Evolutionary conservation across 2,329 filamentous ascomycete genomes (phyloP), one percentile per base, ranked within the genome.

Genomic region (Bipolaris bicolor): DNA sequence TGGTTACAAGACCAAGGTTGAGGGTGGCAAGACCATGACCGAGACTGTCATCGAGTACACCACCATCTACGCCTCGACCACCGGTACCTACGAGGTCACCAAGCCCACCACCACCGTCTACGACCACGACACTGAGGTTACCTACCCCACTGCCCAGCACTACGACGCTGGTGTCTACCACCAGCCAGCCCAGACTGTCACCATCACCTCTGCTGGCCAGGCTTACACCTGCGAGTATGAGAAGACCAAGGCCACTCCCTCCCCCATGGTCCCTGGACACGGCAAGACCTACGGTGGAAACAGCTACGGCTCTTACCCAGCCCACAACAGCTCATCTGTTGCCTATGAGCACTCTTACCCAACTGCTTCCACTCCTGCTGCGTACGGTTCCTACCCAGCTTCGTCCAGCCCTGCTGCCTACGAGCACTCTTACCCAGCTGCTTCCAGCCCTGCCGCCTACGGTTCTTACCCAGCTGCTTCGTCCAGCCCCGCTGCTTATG

Each of bases 81-180:
- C 72, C 29, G 71, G 70, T 29, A 61, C 63, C 44, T 70, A 74
- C 64, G 66, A 66, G 41, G 66, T 78, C 55, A 51, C 60, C 20
- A 73, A 75, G 60, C 72, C 74, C 16, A 76, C 75, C 49, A 61
- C 67, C 24, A 74, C 76, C 49, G 44, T 55, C 41, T 69, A 66
- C 39, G 67, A 64, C 45, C 60, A 69, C 37, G 57, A 66, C 55
- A 67, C 71, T 26, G 61, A 53, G 49, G 68, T 72, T 34, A 67
- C 48, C 46, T 76, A 61, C 49, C 65, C 59, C 34, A 73, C 69
- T 51, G 64, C 68, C 33, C 62, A 55, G 9, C 49, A 60, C 22
- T 70, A 69, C 58, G 40, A 59, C 13, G 60, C 69, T 0, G 68
- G 70, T 49, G 62, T 72, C 26, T 74, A 74, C 62, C 63, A 67